phyloP scores from a whole-genome alignment of 2,329 filamentous ascomycete genomes.

The Trichoderma brevicompactum region DNA sequence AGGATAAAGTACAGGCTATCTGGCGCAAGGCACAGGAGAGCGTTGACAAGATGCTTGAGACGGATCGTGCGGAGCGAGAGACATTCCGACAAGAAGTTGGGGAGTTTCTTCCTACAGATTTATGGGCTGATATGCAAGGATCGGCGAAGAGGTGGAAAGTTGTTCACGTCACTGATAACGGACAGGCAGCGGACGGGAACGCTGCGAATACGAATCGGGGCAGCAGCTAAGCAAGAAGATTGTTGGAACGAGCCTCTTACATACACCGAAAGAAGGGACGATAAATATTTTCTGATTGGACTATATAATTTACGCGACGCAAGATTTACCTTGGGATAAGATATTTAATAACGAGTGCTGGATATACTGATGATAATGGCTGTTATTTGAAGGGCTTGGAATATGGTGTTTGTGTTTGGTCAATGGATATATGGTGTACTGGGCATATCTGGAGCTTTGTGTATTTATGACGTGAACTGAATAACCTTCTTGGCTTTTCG shows the following conservation, averaged over 20 bases:
- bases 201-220: not conserved
- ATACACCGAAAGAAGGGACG: not conserved
- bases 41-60: constrained; percentile 73
- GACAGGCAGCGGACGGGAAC: not conserved
- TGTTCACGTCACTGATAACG: constrained; percentile 43
- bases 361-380: not conserved
- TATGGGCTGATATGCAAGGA: constrained; percentile 79
- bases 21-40: constrained; percentile 78
- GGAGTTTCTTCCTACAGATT: constrained; percentile 82
- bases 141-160: constrained; percentile 59
- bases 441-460: not conserved
- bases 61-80: constrained; percentile 74
- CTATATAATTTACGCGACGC: not conserved
- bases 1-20: constrained; percentile 73
- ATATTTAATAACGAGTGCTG: not conserved
- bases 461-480: not conserved
- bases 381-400: not conserved
- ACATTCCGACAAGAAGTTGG: constrained; percentile 81
- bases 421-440: not conserved
- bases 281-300: not conserved
- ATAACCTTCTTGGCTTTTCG: not conserved
- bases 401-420: not conserved
- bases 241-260: not conserved
- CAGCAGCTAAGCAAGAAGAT: not conserved
- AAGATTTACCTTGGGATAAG: not conserved